Evolutionary conservation across 2,329 filamentous ascomycete species (phyloP), one percentile per base, ranked within the genome.

Genomic region (Chaetomium sp.): DNA sequence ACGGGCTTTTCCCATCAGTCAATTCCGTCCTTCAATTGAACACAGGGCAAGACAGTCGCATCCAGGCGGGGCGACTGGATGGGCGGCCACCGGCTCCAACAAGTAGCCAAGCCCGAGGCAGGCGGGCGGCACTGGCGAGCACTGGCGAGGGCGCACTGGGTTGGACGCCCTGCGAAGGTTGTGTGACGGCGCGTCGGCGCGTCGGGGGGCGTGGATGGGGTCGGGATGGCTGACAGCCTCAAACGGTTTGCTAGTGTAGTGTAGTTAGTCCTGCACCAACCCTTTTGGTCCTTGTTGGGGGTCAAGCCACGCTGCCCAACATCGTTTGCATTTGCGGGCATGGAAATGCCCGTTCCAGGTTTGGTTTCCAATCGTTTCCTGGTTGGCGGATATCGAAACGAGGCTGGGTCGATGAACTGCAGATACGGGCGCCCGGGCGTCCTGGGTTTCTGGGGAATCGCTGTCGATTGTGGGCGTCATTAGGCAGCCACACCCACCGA

Each of bases 131-230:
- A 65, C 45, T 49, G 51, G 49, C 27, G n/a, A 29, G 61, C 65
- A 65, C 45, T 49, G 51, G 54, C 27, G 13, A 29, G 23, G 16
- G 19, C 45, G 63, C 57, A 58, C 57, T 64, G 47, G 35, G 38
- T 54, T 62, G 53, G 57, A 45, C 33, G 57, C 57, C 33, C 35
- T 47, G 38, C 38, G 57, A 25, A 57, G 7, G 33, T 59, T 57
- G 62, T 65, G 65, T 61, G 60, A 64, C 62, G 42, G 57, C 67
- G 64, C 60, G 62, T 64, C 65, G 60, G 67, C 65, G 65, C 63
- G 67, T 65, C 57, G 60, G 42, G 45, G 51, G 21, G 35, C 47
- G 63, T 27, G 29, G 33, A n/a, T 38, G 50, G 50, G 25, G 33
- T 54, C n/a, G 35, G 50, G 51, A 49, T 62, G 63, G 57, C 51